These are phyloP conservation scores for Phlegmacium glaucopus DNA, from an alignment of 768 basidiomycete genomes.

Conservation along the genomic window DNA sequence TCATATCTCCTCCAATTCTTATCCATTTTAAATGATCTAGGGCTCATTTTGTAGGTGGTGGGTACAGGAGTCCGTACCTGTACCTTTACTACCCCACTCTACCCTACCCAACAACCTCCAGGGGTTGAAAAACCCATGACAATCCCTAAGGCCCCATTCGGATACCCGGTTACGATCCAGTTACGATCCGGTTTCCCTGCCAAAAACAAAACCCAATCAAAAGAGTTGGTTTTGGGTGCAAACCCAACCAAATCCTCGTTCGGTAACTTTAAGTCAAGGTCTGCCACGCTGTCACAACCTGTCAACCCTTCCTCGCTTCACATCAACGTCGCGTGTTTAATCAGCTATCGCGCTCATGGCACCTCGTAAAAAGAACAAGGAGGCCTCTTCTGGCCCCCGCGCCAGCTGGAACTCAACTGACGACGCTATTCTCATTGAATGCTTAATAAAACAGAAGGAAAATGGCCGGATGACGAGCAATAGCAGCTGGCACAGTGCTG, in stretches of 20 bases:
- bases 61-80: too few species aligned
- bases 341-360: neutral
- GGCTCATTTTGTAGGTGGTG: too few species aligned
- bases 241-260: neutral
- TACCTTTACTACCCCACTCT: too few species aligned
- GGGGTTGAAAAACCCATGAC: too few species aligned
- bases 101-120: too few species aligned
- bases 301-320: neutral
- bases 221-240: neutral
- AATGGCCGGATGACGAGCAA: slow-evolving; percentile 17
- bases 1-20: too few species aligned
- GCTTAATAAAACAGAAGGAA: slow-evolving; percentile 11
- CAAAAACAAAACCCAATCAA: neutral
- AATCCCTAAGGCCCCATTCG: neutral
- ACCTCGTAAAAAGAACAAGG: too few species aligned
- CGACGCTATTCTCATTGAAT: slow-evolving; percentile 17
- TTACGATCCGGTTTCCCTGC: neutral
- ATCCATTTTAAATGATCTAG: too few species aligned
- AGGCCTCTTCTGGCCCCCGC: neutral
- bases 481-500: slow-evolving; percentile 11
- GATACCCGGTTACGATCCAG: neutral
- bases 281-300: neutral
- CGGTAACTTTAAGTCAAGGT: neutral
- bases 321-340: neutral
- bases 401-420: slow-evolving; percentile 11